Conservation (phyloP, 1,284 basidiomycete species). For the Pascua sp. region DNA sequence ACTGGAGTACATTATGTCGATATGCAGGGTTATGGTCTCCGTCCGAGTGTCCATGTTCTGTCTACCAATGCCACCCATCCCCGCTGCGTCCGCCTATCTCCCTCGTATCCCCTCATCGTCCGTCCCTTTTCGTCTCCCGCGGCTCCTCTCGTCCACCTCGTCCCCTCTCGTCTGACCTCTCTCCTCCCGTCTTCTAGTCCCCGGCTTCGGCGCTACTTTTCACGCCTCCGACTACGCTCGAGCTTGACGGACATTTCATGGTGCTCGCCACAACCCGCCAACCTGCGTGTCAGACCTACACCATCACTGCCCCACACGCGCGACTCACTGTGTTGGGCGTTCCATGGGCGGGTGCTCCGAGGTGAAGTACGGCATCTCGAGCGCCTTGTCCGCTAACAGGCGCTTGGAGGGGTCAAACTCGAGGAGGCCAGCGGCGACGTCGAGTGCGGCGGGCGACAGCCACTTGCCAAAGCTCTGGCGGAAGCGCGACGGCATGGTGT, state of each 20-base stretch:
- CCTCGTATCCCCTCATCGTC: no score
- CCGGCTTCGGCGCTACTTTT: constrained; percentile 8
- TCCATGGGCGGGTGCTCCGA: constrained; percentile 70
- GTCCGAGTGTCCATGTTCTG: no score
- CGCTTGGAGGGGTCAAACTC: constrained; percentile 77
- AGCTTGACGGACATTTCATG: constrained; percentile 49
- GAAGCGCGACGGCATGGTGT: constrained; percentile 67
- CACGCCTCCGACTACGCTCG: constrained; percentile 9
- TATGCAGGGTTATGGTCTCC: no score
- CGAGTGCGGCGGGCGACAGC: constrained; percentile 75
- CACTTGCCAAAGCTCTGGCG: constrained; percentile 77
- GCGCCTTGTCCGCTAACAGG: constrained; percentile 73
- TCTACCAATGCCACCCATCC: no score
- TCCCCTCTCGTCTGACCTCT: no score
- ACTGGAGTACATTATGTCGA: no score
- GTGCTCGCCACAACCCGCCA: constrained; percentile 42
- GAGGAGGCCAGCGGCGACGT: constrained; percentile 77
- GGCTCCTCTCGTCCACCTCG: no score
- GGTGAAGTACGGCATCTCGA: constrained; percentile 77
- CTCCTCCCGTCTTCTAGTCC: no score
- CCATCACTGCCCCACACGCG: neutral
- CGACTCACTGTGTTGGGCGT: constrained; percentile 71
- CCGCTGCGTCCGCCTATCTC: no score
- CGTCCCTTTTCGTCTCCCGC: no score
- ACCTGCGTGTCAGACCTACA: constrained; percentile 13